Evolutionary conservation across 2,329 filamentous ascomycete genomes (phyloP), one percentile per base, ranked within the genome.

Genomic region (Talaromyces sp.): DNA sequence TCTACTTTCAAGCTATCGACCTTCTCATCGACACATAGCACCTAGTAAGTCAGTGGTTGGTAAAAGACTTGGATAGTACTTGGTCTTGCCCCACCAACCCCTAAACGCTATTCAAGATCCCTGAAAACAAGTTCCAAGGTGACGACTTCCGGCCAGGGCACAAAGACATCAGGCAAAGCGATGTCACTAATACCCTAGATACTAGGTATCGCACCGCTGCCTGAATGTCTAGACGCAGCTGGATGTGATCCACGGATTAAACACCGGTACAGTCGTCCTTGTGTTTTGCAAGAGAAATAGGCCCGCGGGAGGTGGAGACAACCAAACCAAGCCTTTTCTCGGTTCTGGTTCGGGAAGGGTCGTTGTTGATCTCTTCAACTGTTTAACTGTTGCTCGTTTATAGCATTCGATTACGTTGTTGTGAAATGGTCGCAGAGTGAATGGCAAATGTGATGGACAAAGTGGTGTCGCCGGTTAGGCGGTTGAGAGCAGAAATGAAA

Each of bases 281-380:
- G 47, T 25, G 25, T 35, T 22, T 59, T 19, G 31, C 7, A 11
- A 43, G 17, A 35, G 25, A 49, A 58, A 61, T 31, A 56, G 50
- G 50, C 49, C 49, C 31, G 59, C 58, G 63, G 63, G 39, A 66
- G 64, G 64, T 66, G 64, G 64, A 66, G 64, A 62, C 64, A 62
- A 62, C 64, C 64, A 13, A 57, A 50, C 60, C 39, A 66, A 56
- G 37, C 9, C 54, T 59, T 64, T 64, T 59, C 43, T 50, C 62
- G 62, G 62, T 45, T 59, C 62, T 43, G 54, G 61, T 35, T 50
- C 62, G 62, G 62, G 62, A 59, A 41, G 47, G 39, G 37, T 43
- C 27, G 37, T 35, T 43, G 19, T 43, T 58, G 35, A 58, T 56
- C 31, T 56, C 52, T 25, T 15, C n/a, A 37, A 39, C 31, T 56